phyloP scores from a whole-genome alignment of 2,329 filamentous ascomycete genomes.

The Colletotrichum sp. region DNA sequence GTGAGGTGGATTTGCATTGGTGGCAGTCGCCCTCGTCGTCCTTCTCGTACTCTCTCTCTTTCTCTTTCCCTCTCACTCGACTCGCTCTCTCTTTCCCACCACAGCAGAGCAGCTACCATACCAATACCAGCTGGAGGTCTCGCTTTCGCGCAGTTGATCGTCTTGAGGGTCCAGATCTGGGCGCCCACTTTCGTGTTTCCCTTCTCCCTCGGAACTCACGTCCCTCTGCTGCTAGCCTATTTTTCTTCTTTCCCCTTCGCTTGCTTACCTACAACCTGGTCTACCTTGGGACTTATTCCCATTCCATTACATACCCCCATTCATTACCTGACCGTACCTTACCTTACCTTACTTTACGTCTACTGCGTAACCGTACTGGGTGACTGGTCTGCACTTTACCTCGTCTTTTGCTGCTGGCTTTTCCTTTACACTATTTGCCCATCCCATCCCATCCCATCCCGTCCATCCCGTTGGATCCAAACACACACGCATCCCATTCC shows the following conservation, averaged over 20 bases:
- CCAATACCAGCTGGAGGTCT: neutral
- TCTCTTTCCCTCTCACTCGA: neutral
- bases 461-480: neutral
- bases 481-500: neutral
- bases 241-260: constrained; percentile 11
- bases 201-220: constrained; percentile 10
- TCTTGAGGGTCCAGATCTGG: neutral
- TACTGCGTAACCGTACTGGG: neutral
- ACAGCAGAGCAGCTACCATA: neutral
- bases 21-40: neutral
- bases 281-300: neutral
- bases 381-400: neutral
- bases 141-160: neutral
- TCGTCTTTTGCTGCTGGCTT: neutral
- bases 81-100: neutral
- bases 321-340: neutral
- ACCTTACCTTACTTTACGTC: neutral
- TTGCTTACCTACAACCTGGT: constrained; percentile 8
- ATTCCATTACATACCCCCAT: neutral
- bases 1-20: neutral
- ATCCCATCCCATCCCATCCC: neutral
- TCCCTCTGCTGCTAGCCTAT: neutral
- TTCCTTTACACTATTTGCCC: neutral
- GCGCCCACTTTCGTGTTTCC: constrained; percentile 1
- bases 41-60: neutral